Conservation (phyloP, 768 basidiomycete species). For the Podaxis sp. region DNA sequence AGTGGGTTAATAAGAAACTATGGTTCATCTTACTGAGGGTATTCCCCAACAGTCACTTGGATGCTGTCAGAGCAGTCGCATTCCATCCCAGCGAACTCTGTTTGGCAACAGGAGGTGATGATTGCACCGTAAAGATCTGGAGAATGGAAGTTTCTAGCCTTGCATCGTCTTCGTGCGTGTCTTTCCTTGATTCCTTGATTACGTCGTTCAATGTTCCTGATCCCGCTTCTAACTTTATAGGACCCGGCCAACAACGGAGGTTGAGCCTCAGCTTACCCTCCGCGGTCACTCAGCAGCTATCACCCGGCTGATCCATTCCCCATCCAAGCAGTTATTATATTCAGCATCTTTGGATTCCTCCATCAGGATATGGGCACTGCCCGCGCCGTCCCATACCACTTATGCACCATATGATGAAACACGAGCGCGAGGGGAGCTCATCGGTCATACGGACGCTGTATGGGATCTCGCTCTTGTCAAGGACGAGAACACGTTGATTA, state of each 20-base stretch:
- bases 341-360: constrained; percentile 94
- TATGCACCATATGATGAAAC: constrained; percentile 90
- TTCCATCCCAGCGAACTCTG: constrained; percentile 87
- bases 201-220: constrained; percentile 16
- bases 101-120: constrained; percentile 92
- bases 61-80: constrained; percentile 86
- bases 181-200: constrained; percentile 15
- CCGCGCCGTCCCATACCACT: constrained; percentile 74
- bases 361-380: constrained; percentile 88
- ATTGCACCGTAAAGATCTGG: constrained; percentile 96
- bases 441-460: constrained; percentile 93
- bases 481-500: constrained; percentile 82
- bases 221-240: constrained; percentile 34
- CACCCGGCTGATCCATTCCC: constrained; percentile 80
- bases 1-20: constrained; percentile 35
- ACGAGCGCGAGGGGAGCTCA: constrained; percentile 72
- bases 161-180: constrained; percentile 73
- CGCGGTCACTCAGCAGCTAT: constrained; percentile 93
- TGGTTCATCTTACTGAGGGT: constrained; percentile 18
- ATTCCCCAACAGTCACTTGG: constrained; percentile 71
- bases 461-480: constrained; percentile 92
- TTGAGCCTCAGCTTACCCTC: constrained; percentile 90
- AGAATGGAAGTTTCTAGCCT: constrained; percentile 77
- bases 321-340: constrained; percentile 75
- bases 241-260: constrained; percentile 74